Conservation (phyloP, 352 stramenopile genomes). For the Phytopythium chamaehyphon region DNA sequence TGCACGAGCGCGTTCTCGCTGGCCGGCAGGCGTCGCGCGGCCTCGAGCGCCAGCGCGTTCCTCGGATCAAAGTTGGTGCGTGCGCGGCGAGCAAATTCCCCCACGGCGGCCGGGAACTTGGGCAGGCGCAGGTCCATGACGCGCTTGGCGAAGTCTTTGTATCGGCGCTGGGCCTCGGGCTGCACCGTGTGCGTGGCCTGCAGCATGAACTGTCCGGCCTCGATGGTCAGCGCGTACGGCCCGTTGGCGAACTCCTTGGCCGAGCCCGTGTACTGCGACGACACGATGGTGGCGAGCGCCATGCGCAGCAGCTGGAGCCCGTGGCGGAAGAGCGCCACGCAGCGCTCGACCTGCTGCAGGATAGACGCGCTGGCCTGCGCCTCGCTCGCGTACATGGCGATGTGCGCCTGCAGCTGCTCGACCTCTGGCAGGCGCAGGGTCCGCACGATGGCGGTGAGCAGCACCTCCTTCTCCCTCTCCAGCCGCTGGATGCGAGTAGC, state of each 20-base stretch:
- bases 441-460: slow-evolving; percentile 40
- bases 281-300: slow-evolving; percentile 60
- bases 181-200: slow-evolving; percentile 56
- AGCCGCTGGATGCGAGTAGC: slow-evolving; percentile 37
- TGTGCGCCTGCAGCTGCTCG: slow-evolving; percentile 62
- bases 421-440: slow-evolving; percentile 47
- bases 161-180: slow-evolving; percentile 62
- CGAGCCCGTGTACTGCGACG: slow-evolving; percentile 58
- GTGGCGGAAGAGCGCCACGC: slow-evolving; percentile 49
- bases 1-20: slow-evolving; percentile 72
- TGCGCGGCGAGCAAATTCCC: slow-evolving; percentile 57
- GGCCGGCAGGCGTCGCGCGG: slow-evolving; percentile 50
- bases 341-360: slow-evolving; percentile 62
- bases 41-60: slow-evolving; percentile 48
- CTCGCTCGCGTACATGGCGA: slow-evolving; percentile 72
- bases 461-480: slow-evolving; percentile 55
- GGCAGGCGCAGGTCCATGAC: slow-evolving; percentile 44
- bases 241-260: slow-evolving; percentile 68
- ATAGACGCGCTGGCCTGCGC: slow-evolving; percentile 64
- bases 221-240: slow-evolving; percentile 59
- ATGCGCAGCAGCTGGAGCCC: slow-evolving; percentile 61
- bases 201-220: slow-evolving; percentile 67
- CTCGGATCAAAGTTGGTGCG: slow-evolving; percentile 57
- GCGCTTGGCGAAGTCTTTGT: slow-evolving; percentile 47
- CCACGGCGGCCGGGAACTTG: slow-evolving; percentile 62